These are phyloP conservation scores for Annulohypoxylon nitens DNA, from an alignment of 495 filamentous ascomycete species.

Conservation along the genomic window DNA sequence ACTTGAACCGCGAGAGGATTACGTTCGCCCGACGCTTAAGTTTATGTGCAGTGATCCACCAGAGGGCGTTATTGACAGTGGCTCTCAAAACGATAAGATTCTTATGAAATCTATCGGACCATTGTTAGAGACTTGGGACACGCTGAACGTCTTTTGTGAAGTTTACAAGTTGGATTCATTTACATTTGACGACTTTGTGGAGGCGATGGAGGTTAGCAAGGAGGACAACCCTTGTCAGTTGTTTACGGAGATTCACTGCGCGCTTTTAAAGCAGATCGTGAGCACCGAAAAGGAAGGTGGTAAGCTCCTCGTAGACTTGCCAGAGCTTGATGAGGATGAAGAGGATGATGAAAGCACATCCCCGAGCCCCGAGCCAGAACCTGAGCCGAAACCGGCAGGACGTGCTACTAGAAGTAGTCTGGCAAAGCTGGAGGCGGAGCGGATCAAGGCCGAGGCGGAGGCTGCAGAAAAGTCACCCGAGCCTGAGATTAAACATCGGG, in stretches of 20 bases:
- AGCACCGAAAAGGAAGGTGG: slow-evolving; percentile 80
- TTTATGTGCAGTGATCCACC: slow-evolving; percentile 76
- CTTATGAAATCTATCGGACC: slow-evolving; percentile 82
- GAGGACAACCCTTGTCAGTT: slow-evolving; percentile 86
- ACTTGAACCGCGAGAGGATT: slow-evolving; percentile 71
- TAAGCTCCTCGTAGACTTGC: slow-evolving; percentile 80
- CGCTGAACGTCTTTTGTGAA: slow-evolving; percentile 94
- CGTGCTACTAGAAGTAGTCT: slow-evolving; percentile 88
- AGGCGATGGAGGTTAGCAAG: slow-evolving; percentile 84
- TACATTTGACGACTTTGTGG: slow-evolving; percentile 95
- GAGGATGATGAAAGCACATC: slow-evolving; percentile 60
- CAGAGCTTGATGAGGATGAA: slow-evolving; percentile 77
- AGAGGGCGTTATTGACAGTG: slow-evolving; percentile 53
- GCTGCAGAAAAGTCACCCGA: slow-evolving; percentile 60
- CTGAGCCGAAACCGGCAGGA: slow-evolving; percentile 70
- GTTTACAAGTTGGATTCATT: slow-evolving; percentile 95
- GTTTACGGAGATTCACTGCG: slow-evolving; percentile 91
- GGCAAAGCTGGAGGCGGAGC: slow-evolving; percentile 81
- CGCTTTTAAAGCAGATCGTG: slow-evolving; percentile 88
- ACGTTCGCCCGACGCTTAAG: slow-evolving; percentile 77
- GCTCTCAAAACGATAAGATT: slow-evolving; percentile 66
- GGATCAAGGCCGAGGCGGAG: slow-evolving; percentile 67
- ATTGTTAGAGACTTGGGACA: slow-evolving; percentile 92
- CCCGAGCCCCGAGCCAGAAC: slow-evolving; percentile 69
- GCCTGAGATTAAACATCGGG: slow-evolving; percentile 71